Conservation (phyloP, 1,284 basidiomycete genomes). For the Naganishia cerealis region DNA sequence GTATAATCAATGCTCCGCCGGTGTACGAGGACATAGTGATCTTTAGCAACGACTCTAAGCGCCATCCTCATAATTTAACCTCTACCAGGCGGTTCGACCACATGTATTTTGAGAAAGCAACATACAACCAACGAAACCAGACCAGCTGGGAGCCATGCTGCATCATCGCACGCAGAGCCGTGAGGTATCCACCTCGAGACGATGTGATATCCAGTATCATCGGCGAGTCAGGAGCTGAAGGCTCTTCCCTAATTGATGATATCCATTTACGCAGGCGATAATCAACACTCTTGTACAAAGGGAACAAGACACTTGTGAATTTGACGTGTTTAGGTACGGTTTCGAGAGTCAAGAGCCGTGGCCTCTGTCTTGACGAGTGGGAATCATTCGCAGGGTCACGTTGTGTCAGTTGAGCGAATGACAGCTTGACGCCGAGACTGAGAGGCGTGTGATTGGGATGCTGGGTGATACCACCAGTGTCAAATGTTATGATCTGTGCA, state of each 20-base stretch:
- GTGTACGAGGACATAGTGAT: conserved; percentile 8
- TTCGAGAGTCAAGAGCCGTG: conserved; percentile 25
- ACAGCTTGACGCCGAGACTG: conserved; percentile 52
- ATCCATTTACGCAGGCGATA: neutral
- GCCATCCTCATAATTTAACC: conserved; percentile 2
- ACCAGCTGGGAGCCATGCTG: conserved; percentile 74
- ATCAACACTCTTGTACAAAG: conserved; percentile 2
- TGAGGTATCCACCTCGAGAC: conserved; percentile 61
- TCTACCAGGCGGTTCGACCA: conserved; percentile 80
- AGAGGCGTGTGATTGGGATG: conserved; percentile 89
- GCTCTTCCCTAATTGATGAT: neutral
- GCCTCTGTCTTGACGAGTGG: neutral
- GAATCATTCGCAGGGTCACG: conserved; percentile 2
- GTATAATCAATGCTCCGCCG: neutral
- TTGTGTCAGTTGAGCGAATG: conserved; percentile 9
- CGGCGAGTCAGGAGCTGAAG: neutral
- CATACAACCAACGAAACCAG: conserved; percentile 87
- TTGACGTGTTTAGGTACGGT: conserved; percentile 25
- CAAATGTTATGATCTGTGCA: conserved; percentile 76
- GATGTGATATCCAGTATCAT: conserved; percentile 56
- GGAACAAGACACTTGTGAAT: conserved; percentile 25
- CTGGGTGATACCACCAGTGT: conserved; percentile 72
- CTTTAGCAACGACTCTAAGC: neutral
- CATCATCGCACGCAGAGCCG: conserved; percentile 68
- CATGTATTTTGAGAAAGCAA: conserved; percentile 82